These are phyloP conservation scores for Phytophthora kernoviae DNA, from an alignment of 352 stramenopile genomes.

Conservation along the genomic window DNA sequence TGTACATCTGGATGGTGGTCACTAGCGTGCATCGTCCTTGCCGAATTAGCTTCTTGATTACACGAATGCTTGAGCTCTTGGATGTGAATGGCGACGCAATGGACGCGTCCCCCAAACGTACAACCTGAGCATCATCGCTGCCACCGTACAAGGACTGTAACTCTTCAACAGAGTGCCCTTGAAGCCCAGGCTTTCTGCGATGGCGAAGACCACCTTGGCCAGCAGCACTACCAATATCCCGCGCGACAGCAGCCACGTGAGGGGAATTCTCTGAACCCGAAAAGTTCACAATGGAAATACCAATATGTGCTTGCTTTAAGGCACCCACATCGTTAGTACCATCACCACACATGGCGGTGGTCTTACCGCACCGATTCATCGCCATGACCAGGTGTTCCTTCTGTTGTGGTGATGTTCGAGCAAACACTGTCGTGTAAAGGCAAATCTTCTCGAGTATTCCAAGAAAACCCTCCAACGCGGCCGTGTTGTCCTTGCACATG, in stretches of 20 bases:
- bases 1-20: slow-evolving; percentile 99
- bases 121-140: slow-evolving; percentile 90
- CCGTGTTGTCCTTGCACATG: slow-evolving; percentile 19
- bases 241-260: slow-evolving; percentile 19
- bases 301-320: slow-evolving; percentile 93
- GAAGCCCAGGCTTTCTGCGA: slow-evolving; percentile 67
- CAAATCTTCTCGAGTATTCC: slow-evolving; percentile 73
- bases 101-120: slow-evolving; percentile 98
- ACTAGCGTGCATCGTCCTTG: slow-evolving; percentile 98
- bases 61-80: slow-evolving; percentile 90
- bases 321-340: slow-evolving; percentile 98
- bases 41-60: slow-evolving; percentile 95
- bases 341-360: slow-evolving; percentile 98
- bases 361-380: slow-evolving; percentile 91
- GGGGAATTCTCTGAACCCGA: slow-evolving; percentile 69
- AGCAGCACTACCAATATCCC: slow-evolving; percentile 57
- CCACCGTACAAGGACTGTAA: slow-evolving; percentile 78
- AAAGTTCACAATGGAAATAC: slow-evolving; percentile 81
- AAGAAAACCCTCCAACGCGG: slow-evolving; percentile 65
- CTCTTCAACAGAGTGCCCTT: slow-evolving; percentile 46
- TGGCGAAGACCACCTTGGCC: slow-evolving; percentile 46
- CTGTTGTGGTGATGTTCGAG: slow-evolving; percentile 95
- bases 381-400: slow-evolving; percentile 97
- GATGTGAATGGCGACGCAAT: slow-evolving; percentile 99
- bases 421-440: slow-evolving; percentile 93